Conservation (phyloP, 495 filamentous ascomycete species). For the Pyrenula massariospora region DNA sequence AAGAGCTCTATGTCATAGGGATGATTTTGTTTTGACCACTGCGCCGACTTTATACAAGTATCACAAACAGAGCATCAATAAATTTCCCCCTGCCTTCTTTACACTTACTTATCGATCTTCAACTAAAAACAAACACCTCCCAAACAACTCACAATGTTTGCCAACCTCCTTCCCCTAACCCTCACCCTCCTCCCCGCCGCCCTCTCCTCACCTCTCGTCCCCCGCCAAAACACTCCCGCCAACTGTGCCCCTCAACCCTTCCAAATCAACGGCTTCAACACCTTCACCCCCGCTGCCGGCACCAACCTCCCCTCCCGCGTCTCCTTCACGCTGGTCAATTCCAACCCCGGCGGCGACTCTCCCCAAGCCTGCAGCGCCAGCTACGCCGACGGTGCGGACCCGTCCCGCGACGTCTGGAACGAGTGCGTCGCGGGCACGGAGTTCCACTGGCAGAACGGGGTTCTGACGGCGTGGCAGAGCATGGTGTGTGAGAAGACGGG, state of each 20-base stretch:
- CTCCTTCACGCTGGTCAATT: neutral
- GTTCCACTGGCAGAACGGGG: neutral
- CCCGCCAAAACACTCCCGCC: neutral
- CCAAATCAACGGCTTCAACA: neutral
- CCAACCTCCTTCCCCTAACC: neutral
- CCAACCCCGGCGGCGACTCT: neutral
- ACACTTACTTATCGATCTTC: no score
- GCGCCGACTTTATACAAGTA: no score
- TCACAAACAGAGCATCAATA: no score
- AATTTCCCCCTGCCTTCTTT: no score
- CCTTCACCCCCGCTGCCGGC: neutral
- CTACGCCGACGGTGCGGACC: neutral
- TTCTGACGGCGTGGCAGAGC: neutral
- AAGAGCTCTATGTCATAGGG: no score
- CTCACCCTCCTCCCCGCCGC: neutral
- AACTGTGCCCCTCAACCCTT: neutral
- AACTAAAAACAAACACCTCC: no score
- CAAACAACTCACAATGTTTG: neutral
- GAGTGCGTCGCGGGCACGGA: neutral
- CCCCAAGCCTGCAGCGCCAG: neutral
- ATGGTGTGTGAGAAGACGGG: neutral
- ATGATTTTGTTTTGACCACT: no score
- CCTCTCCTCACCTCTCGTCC: neutral
- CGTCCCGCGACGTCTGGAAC: neutral
- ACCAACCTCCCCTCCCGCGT: neutral